Evolutionary conservation across 208 protist species (phyloP).

Genomic region (Crithidia sp.): DNA sequence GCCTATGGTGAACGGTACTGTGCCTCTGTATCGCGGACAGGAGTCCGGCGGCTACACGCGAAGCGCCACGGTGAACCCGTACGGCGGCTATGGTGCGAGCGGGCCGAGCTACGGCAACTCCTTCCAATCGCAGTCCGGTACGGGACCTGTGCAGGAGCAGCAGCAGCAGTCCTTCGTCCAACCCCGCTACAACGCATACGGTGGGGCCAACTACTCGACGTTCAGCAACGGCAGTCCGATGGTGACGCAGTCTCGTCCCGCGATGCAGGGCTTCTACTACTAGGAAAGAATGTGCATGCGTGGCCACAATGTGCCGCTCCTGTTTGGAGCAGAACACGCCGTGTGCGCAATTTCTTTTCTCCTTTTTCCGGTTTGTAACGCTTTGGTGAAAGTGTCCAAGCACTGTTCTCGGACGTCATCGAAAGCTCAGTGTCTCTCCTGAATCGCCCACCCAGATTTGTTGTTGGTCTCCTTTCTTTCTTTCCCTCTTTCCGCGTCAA

Average conservation of each 20-base stretch:
- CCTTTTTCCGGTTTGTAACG: too few species aligned
- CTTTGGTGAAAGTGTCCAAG: too few species aligned
- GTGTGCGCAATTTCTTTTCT: too few species aligned
- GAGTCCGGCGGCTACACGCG: neutral
- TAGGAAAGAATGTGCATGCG: neutral
- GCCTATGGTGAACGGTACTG: neutral
- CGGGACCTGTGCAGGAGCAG: too few species aligned
- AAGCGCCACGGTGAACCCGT: neutral
- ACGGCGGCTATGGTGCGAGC: neutral
- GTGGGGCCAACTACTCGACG: neutral
- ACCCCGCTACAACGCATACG: constrained; percentile 9
- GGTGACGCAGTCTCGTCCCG: constrained; percentile 6
- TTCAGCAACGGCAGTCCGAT: constrained; percentile 8
- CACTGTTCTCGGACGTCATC: too few species aligned
- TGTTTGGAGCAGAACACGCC: too few species aligned
- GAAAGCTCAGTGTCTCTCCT: too few species aligned
- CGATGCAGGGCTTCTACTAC: constrained; percentile 8
- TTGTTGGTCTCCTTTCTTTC: too few species aligned
- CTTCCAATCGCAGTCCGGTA: neutral
- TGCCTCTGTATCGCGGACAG: neutral
- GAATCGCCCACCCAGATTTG: too few species aligned
- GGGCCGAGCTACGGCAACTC: neutral
- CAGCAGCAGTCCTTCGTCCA: neutral
- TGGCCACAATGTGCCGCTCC: neutral
- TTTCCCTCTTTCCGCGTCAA: too few species aligned